Evolutionary conservation across 441 rosid genomes (phyloP), one percentile per base, ranked within the genome.

Genomic region (Populus hybrid): DNA sequence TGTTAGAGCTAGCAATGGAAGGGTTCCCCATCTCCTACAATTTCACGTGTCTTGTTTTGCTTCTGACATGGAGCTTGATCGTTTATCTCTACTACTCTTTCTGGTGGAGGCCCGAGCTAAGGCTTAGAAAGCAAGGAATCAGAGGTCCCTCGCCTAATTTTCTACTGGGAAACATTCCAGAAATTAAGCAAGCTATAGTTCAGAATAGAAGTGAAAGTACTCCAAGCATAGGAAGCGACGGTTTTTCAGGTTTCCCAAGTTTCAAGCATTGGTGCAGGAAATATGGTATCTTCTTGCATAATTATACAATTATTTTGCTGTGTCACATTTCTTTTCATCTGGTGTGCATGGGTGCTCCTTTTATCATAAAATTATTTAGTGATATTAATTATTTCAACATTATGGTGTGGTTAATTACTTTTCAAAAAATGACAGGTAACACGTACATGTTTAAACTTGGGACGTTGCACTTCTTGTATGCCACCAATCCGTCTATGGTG

Each of bases 111-210:
- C 67, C 66, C n/a, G 67, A 59, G 20, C 20, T 5, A 8, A 65
- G 66, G 59, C 77, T 74, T 23, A 24, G 35, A 61, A 64, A 64
- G 59, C 77, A 64, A 74, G 77, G 70, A 6, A 74, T 74, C 59
- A 64, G 21, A 36, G 77, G 77, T 23, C 70, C 77, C 24, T 36
- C 24, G 38, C 69, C 70, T 74, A 23, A n/a, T 36, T 11, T 23
- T 38, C 18, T 74, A 8, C 12, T 34, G 20, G 77, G 70, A 24
- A 74, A 74, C 70, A 65, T 36, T 6, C 61, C 69, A 28, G 59
- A 74, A 38, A 74, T 64, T 24, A 74, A 38, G 70, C 23, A 12
- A 14, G 21, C 26, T 14, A 7, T 12, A 1, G 18, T 28, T 12
- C 70, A 74, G 12, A 40, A 12, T 10, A 40, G 46, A 23, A 40